Evolutionary conservation across 768 basidiomycete species (phyloP).

Genomic region (Calocybe indica): DNA sequence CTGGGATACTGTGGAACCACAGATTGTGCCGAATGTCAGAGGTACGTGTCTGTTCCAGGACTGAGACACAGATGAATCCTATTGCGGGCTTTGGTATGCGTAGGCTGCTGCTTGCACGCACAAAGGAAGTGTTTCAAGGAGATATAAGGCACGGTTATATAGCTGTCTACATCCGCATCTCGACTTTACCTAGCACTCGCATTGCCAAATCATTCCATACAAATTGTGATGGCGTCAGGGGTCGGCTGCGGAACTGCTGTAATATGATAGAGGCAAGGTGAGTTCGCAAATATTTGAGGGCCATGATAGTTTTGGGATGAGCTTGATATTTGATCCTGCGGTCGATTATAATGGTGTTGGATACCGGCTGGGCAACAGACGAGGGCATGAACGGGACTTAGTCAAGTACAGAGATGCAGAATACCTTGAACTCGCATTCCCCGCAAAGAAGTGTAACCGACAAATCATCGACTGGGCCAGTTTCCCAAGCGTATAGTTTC

Average conservation of each 20-base stretch:
- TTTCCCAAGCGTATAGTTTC: conserved; percentile 91
- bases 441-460: conserved; percentile 83
- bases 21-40: conserved; percentile 10
- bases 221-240: conserved; percentile 50
- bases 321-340: conserved; percentile 76
- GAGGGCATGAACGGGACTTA: too few species aligned
- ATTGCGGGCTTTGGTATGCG: neutral
- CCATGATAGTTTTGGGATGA: conserved; percentile 65
- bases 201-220: conserved; percentile 73
- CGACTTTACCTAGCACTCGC: conserved; percentile 50
- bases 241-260: conserved; percentile 60
- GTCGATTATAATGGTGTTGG: conserved; percentile 72
- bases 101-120: conserved; percentile 1
- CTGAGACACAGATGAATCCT: neutral
- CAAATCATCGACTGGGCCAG: conserved; percentile 80
- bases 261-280: conserved; percentile 55
- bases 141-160: too few species aligned
- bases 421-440: conserved; percentile 80
- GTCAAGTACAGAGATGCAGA: neutral
- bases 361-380: conserved; percentile 46
- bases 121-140: conserved; percentile 1
- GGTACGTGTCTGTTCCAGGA: neutral
- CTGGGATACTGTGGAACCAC: conserved; percentile 4
- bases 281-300: conserved; percentile 72
- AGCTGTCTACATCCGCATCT: conserved; percentile 23